These are phyloP conservation scores for Phytophthora cryptogea DNA, from an alignment of 352 stramenopile genomes.

Conservation along the genomic window DNA sequence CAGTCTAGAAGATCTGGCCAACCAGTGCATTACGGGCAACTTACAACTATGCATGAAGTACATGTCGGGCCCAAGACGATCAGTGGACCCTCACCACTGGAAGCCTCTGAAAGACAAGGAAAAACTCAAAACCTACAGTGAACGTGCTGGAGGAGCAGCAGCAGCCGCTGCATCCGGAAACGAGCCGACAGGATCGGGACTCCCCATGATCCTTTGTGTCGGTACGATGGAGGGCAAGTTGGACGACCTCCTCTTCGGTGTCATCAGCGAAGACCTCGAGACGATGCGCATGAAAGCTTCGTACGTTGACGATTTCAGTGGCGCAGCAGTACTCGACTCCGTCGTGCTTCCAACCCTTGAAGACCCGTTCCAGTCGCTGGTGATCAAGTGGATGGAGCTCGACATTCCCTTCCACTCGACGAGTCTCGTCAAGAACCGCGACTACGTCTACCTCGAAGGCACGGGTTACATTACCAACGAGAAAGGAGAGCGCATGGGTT, in stretches of 20 bases:
- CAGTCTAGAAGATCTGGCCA: constrained; percentile 28
- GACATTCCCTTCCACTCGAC: constrained; percentile 32
- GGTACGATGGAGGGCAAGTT: constrained; percentile 34
- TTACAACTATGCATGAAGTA: constrained; percentile 27
- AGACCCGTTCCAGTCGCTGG: constrained; percentile 30
- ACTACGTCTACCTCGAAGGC: constrained; percentile 45
- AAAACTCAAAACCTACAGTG: constrained; percentile 30
- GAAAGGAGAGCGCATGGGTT: constrained; percentile 27
- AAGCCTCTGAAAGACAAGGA: constrained; percentile 35
- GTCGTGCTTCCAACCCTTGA: constrained; percentile 27
- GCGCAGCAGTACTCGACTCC: constrained; percentile 23
- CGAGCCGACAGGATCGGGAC: constrained; percentile 15
- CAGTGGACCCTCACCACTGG: constrained; percentile 30
- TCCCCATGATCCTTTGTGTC: constrained; percentile 36
- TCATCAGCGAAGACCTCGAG: constrained; percentile 38
- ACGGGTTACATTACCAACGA: constrained; percentile 16
- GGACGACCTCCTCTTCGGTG: constrained; percentile 42
- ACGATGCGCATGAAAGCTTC: constrained; percentile 44
- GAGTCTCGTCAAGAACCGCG: constrained; percentile 35
- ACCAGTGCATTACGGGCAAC: constrained; percentile 29
- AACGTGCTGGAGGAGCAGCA: constrained; percentile 9
- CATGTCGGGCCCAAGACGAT: constrained; percentile 26
- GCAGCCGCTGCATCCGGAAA: constrained; percentile 6
- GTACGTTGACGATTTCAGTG: constrained; percentile 38
- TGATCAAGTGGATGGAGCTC: constrained; percentile 43